Base-by-base conservation (phyloP, 306 rosid species). In the Biancaea sappan region DNA sequence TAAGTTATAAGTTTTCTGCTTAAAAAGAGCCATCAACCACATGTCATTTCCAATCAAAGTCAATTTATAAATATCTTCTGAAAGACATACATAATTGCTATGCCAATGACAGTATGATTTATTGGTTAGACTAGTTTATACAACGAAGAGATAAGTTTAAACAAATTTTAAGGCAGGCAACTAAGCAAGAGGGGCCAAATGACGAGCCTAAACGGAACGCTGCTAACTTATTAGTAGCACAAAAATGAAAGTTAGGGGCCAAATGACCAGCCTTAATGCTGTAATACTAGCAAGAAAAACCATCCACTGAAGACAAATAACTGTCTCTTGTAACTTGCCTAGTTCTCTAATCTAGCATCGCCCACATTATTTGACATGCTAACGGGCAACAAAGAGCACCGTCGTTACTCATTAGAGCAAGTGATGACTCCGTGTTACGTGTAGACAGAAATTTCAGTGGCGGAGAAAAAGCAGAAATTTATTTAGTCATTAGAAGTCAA, bases 271-370 rank as follows among this genome's bases (percentile, higher is more conserved):
- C 69, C 11, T 40, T 38, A 19, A 28, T 64, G 48, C 21, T 18
- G 22, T 43, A 65, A 56, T 4, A 38, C 52, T 22, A 9, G 40
- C 16, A 73, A 21, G 46, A 28, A 77, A 78, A 41, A 53, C 46
- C 65, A 54, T 14, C 12, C 10, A 56, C 28, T 34, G 40, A 60
- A 14, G 16, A 24, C 6, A 10, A 77, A 40, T 22, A 8, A 6
- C 37, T 37, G 29, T 5, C 40, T 18, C 44, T n/a, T n/a, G 9
- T n/a, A 35, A 19, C 21, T 40, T 40, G 7, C 21, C 3, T 40
- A 37, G 47, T 35, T 38, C 35, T 31, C 41, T 7, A 22, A 41
- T 61, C 64, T 32, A 80, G 12, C 37, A 69, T 48, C 8, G 35
- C 72, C 31, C 11, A 50, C 28, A 19, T 8, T 3, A 1, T 53